Conservation (phyloP, 169 alveolate genomes). For the Cryptosporidium ryanae region DNA sequence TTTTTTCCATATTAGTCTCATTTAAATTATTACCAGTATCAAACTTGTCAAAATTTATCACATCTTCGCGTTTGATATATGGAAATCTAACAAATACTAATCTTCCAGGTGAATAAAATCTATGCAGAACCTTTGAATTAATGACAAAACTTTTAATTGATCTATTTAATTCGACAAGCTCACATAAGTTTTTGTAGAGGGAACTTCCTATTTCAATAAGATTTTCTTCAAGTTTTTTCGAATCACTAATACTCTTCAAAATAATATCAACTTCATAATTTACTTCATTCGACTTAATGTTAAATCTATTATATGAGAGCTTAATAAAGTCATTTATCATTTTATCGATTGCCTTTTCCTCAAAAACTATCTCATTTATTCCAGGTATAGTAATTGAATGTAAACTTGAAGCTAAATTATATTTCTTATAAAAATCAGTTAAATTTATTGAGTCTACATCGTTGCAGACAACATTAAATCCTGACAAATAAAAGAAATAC, state of each 20-base stretch:
- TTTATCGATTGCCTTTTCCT: background rate
- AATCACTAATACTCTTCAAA: background rate
- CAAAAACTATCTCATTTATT: background rate
- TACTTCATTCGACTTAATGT: background rate
- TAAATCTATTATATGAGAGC: background rate
- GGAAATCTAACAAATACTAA: slow-evolving; percentile 81
- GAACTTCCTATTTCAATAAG: slow-evolving; percentile 16
- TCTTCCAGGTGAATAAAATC: slow-evolving; percentile 89
- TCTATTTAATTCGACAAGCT: slow-evolving; percentile 72
- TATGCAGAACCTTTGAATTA: slow-evolving; percentile 83
- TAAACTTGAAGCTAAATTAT: slow-evolving; percentile 7
- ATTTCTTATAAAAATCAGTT: slow-evolving; percentile 7
- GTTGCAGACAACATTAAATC: slow-evolving; percentile 28
- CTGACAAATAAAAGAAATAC: slow-evolving; percentile 26
- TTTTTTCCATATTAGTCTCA: background rate
- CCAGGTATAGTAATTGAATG: slow-evolving; percentile 9
- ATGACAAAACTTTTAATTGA: slow-evolving; percentile 77
- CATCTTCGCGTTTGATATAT: slow-evolving; percentile 86
- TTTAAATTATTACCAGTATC: background rate
- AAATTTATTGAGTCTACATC: slow-evolving; percentile 15
- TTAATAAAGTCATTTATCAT: slow-evolving; percentile 1
- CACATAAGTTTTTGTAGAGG: slow-evolving; percentile 16
- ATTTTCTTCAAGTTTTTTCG: slow-evolving; percentile 19
- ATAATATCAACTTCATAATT: slow-evolving; percentile 17
- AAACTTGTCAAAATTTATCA: background rate